Conservation (phyloP, 2,329 filamentous ascomycete genomes). For the Monosporascus sp. region DNA sequence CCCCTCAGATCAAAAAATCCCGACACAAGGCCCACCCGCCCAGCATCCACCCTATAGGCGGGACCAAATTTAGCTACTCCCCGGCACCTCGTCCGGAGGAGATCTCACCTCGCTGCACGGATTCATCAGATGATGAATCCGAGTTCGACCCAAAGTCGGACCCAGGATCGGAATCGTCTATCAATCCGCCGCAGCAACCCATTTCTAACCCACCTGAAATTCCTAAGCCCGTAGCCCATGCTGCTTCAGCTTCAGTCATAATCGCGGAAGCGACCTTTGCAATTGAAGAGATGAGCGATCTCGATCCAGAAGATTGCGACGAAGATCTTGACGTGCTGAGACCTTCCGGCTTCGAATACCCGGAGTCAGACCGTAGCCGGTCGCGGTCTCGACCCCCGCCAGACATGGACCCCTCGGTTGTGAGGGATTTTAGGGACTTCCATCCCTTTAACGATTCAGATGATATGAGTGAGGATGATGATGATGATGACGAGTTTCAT, state of each 20-base stretch:
- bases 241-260: conserved; percentile 10
- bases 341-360: conserved; percentile 23
- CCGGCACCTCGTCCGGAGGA: conserved; percentile 23
- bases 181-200: conserved; percentile 21
- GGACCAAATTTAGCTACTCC: conserved; percentile 24
- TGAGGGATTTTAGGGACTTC: conserved; percentile 21
- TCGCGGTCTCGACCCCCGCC: conserved; percentile 19
- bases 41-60: conserved; percentile 29
- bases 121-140: conserved; percentile 22
- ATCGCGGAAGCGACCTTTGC: conserved; percentile 20
- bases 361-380: conserved; percentile 24
- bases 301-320: conserved; percentile 21
- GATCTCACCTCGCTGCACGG: conserved; percentile 26
- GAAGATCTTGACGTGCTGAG: conserved; percentile 19
- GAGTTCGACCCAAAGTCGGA: too few species aligned
- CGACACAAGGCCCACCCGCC: conserved; percentile 20
- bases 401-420: conserved; percentile 23
- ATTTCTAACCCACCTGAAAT: conserved; percentile 19
- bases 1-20: conserved; percentile 16
- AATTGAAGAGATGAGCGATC: conserved; percentile 26
- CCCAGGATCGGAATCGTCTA: conserved; percentile 13
- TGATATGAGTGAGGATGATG: conserved; percentile 16
- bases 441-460: conserved; percentile 23
- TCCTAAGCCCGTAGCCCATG: conserved; percentile 14
- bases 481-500: conserved; percentile 21